Evolutionary conservation across 2,329 filamentous ascomycete species (phyloP).

Genomic region (Xylaria sp.): DNA sequence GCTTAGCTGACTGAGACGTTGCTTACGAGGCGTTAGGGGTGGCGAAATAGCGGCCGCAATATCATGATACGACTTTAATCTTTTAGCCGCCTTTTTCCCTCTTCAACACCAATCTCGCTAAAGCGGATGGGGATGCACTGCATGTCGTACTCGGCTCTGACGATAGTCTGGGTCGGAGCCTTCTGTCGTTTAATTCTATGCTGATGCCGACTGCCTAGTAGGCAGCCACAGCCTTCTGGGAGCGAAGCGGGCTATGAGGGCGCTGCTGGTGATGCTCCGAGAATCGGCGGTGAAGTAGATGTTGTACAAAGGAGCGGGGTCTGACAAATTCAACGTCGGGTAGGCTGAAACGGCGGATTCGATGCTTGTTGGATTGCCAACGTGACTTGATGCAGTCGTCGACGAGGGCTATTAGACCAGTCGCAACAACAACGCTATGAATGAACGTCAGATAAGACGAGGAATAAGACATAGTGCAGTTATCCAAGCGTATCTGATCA

Average conservation of each 20-base stretch:
- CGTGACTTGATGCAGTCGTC: constrained; percentile 88
- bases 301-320: constrained; percentile 46
- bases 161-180: constrained; percentile 20
- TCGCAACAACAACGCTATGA: constrained; percentile 80
- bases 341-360: constrained; percentile 46
- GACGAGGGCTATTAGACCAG: constrained; percentile 85
- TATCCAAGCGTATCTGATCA: not conserved
- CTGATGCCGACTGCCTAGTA: constrained; percentile 39
- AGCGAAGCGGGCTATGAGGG: constrained; percentile 45
- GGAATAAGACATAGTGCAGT: not conserved
- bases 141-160: constrained; percentile 5
- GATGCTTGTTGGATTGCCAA: constrained; percentile 61
- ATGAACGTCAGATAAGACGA: constrained; percentile 31
- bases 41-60: constrained; percentile 10
- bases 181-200: constrained; percentile 23
- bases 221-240: constrained; percentile 45
- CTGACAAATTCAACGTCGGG: constrained; percentile 42
- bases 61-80: not conserved
- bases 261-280: constrained; percentile 43
- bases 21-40: constrained; percentile 5
- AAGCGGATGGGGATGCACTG: constrained; percentile 1
- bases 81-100: constrained; percentile 3
- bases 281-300: constrained; percentile 49
- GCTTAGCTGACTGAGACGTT: constrained; percentile 5
- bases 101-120: constrained; percentile 12